Evolutionary conservation across 2,329 filamentous ascomycete species (phyloP).

Genomic region (Cladophialophora psammophila): DNA sequence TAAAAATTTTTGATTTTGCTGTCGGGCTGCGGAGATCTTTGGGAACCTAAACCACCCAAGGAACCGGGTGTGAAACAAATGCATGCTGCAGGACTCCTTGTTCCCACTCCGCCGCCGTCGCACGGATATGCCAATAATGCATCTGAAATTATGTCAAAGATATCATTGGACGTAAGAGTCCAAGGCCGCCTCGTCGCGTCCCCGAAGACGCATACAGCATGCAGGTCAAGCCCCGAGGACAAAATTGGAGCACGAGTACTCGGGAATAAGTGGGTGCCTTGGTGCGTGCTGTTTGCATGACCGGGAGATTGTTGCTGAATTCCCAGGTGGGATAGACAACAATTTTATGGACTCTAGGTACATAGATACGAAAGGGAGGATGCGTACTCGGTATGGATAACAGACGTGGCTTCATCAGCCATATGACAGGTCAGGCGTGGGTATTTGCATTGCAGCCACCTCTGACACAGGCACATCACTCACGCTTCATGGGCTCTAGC

Average conservation of each 20-base stretch:
- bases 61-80: conserved; percentile 35
- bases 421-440: conserved; percentile 31
- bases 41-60: conserved; percentile 7
- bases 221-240: conserved; percentile 9
- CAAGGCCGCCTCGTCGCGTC: conserved; percentile 10
- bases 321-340: background rate
- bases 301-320: conserved; percentile 10
- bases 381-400: background rate
- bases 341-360: background rate
- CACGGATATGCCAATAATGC: conserved; percentile 25
- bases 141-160: conserved; percentile 31
- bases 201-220: background rate
- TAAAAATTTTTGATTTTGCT: background rate
- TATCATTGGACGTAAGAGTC: conserved; percentile 22
- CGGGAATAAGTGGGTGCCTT: background rate
- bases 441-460: conserved; percentile 20
- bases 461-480: conserved; percentile 21
- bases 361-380: background rate
- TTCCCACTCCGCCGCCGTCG: conserved; percentile 30
- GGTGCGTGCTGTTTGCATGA: conserved; percentile 10
- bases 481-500: background rate
- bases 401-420: conserved; percentile 9
- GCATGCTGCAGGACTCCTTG: conserved; percentile 35
- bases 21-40: background rate
- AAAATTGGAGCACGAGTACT: background rate